A percentile compares a stretch with the other conserved stretches of the same genome.
Conservation (phyloP, 345 rosid genomes). For the Noccaea caerulescens region DNA sequence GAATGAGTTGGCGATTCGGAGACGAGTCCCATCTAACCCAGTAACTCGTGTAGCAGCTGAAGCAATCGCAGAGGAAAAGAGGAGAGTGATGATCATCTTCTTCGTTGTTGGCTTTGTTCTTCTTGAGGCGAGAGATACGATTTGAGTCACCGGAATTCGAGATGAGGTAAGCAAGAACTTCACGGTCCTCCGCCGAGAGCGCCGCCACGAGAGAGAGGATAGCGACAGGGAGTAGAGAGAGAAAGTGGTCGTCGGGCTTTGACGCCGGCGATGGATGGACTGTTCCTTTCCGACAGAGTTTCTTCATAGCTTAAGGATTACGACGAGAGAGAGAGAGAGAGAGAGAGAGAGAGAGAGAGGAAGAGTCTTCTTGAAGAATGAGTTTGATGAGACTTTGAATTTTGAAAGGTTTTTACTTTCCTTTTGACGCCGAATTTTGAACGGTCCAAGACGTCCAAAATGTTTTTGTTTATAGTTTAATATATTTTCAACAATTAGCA, state of each 20-base stretch:
- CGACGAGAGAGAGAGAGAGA: slow-evolving; percentile 6
- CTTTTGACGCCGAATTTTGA: slow-evolving; percentile 19
- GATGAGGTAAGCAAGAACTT: slow-evolving; percentile 67
- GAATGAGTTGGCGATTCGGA: slow-evolving; percentile 66
- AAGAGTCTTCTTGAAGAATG: slow-evolving; percentile 34
- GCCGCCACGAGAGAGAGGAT: slow-evolving; percentile 71
- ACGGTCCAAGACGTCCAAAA: slow-evolving; percentile 17
- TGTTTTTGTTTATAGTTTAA: not conserved
- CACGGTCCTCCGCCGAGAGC: slow-evolving; percentile 63
- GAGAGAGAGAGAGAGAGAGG: slow-evolving; percentile 19
- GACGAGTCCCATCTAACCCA: slow-evolving; percentile 84
- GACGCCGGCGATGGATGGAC: slow-evolving; percentile 67
- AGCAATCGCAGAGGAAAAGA: slow-evolving; percentile 63
- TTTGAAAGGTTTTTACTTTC: slow-evolving; percentile 28
- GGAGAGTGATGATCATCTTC: slow-evolving; percentile 51
- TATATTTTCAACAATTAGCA: not conserved
- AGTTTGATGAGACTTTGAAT: slow-evolving; percentile 35
- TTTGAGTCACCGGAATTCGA: slow-evolving; percentile 47
- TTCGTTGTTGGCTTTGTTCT: slow-evolving; percentile 4
- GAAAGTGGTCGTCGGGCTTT: slow-evolving; percentile 56
- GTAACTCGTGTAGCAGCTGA: slow-evolving; percentile 72
- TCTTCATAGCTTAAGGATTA: slow-evolving; percentile 56
- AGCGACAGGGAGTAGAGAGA: slow-evolving; percentile 70
- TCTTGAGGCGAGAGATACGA: slow-evolving; percentile 21
- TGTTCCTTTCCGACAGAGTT: slow-evolving; percentile 62